Base-by-base conservation (phyloP, 192 early-diverging fungal species). In the Glomus cerebriforme region DNA sequence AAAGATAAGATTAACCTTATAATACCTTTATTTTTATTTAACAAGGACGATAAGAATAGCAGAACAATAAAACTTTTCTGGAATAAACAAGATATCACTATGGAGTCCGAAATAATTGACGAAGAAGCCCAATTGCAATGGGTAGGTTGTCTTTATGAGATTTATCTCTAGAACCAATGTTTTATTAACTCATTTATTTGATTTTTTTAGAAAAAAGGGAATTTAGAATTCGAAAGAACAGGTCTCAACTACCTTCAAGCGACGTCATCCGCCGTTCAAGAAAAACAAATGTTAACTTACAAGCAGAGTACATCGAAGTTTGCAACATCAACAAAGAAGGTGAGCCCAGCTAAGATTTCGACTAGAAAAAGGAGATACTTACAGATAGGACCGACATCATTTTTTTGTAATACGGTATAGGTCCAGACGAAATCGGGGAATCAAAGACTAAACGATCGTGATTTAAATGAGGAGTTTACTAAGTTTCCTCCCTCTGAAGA, bases 191-290 rank as follows among this genome's bases (percentile, higher is more conserved):
- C 15, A 7, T 67, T 37, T 7, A 34, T 37, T 34, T 37, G 19
- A 29, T 22, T 67, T 35, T 35, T 35, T 67, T 67, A 67, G 65
- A 32, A 67, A 35, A 19, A 67, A 67, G 65, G 65, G 32, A 67
- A 1, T 22, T 29, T 67, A 67, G 32, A 67, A 67, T 67, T 67
- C 31, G 32, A 67, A 67, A 67, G 9, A 37, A 67, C 29, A 67
- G 65, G 10, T 35, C 32, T 67, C 32, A 17, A 67, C 2, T 9
- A 34, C 29, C 65, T 32, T 67, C 12, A 67, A 35, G 5, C 5
- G 5, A 35, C 5, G 5, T 35, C 5, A 35, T 67, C 32, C 19
- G 12, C 29, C 34, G 32, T 67, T 7, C 65, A 67, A 35, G 9
- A 37, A 67, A 67, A 67, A 32, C 32, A 67, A 67, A 67, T 67